Conservation (phyloP, 2,329 filamentous ascomycete genomes). For the Elsinoe perseae region DNA sequence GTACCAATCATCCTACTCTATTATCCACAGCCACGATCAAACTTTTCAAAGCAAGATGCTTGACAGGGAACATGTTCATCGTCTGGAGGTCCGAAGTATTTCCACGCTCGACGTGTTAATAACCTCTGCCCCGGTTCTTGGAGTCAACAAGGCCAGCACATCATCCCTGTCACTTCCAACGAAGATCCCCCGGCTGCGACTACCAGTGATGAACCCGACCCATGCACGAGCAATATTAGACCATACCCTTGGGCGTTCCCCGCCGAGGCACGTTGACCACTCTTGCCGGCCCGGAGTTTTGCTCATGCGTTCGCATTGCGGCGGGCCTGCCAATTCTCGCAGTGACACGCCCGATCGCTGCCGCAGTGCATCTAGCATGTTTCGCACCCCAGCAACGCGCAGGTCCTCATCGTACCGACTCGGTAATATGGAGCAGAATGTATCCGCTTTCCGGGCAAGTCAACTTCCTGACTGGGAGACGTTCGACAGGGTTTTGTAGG, state of each 20-base stretch:
- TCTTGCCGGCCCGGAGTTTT: background rate
- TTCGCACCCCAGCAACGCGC: background rate
- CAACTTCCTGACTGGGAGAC: background rate
- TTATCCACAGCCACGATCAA: background rate
- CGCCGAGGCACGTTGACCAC: background rate
- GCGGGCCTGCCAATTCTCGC: background rate
- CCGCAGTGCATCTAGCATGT: background rate
- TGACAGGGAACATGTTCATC: conserved; percentile 10
- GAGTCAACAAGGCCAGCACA: background rate
- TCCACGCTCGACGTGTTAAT: background rate
- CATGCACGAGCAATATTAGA: conserved; percentile 7
- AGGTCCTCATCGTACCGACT: background rate
- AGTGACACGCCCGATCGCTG: background rate
- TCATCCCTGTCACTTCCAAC: conserved; percentile 1
- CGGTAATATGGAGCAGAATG: background rate
- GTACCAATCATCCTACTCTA: background rate
- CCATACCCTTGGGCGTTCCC: conserved; percentile 1
- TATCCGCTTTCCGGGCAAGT: background rate
- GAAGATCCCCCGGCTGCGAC: background rate
- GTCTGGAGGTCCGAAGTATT: background rate
- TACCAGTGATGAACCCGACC: background rate
- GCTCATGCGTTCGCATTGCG: background rate
- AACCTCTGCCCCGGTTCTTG: background rate
- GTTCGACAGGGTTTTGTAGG: background rate
- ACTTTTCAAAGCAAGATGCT: background rate